phyloP scores from a whole-genome alignment of 352 stramenopile genomes.

The Globisporangium cylindrosporum region DNA sequence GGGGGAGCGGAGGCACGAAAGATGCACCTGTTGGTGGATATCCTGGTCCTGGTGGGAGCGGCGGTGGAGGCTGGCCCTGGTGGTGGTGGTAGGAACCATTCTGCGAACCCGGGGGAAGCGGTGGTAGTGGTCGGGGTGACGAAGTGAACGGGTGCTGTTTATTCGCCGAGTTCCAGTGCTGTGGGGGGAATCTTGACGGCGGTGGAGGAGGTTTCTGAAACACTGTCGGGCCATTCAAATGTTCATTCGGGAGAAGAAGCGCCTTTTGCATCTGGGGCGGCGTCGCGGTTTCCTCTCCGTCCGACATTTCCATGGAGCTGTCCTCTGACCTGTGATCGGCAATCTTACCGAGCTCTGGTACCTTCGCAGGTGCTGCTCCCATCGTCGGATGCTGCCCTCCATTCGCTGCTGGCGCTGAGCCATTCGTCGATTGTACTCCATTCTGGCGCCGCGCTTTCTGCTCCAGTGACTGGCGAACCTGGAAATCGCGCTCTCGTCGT shows the following conservation, averaged over 20 bases:
- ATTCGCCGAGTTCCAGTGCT: conserved; percentile 21
- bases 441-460: conserved; percentile 20
- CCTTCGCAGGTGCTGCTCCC: conserved; percentile 14
- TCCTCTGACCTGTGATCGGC: conserved; percentile 25
- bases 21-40: conserved; percentile 9
- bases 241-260: conserved; percentile 1
- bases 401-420: conserved; percentile 10
- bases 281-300: conserved; percentile 33
- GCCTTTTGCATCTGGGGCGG: conserved; percentile 9
- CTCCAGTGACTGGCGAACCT: conserved; percentile 67
- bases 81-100: conserved; percentile 12
- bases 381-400: conserved; percentile 16
- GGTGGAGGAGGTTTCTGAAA: conserved; percentile 17
- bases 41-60: conserved; percentile 23
- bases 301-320: conserved; percentile 72
- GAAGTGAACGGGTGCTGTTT: conserved; percentile 17
- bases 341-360: conserved; percentile 14
- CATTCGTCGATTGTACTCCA: conserved; percentile 14
- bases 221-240: background rate
- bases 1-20: conserved; percentile 18
- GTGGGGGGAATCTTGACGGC: conserved; percentile 12
- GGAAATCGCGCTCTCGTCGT: conserved; percentile 70
- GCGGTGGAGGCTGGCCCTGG: conserved; percentile 6
- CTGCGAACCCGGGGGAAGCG: conserved; percentile 14
- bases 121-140: conserved; percentile 23